These are phyloP conservation scores for Paecilomyces sp. DNA, from an alignment of 2,329 filamentous ascomycete genomes.

Conservation along the genomic window DNA sequence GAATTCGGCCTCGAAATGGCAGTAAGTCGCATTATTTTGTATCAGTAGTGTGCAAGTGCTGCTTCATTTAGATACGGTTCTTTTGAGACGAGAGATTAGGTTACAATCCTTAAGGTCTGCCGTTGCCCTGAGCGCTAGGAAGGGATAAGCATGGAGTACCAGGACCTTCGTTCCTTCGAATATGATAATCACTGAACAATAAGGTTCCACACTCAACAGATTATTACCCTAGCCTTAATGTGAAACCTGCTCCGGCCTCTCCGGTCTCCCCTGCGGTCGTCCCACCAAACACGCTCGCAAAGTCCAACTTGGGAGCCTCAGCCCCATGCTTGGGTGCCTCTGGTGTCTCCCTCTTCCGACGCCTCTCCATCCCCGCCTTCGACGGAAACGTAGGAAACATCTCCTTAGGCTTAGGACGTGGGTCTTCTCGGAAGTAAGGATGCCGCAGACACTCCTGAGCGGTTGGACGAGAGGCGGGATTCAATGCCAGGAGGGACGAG, in stretches of 20 bases:
- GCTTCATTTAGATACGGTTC: not conserved
- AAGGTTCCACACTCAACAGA: not conserved
- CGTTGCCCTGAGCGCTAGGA: not conserved
- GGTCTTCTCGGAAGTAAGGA: conserved; percentile 81
- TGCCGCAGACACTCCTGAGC: conserved; percentile 70
- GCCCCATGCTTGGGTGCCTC: conserved; percentile 76
- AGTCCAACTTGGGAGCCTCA: conserved; percentile 57
- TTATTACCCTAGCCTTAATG: conserved; percentile 51
- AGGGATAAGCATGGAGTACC: not conserved
- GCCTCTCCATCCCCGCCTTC: conserved; percentile 84
- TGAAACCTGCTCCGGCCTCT: conserved; percentile 51
- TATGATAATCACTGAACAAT: not conserved
- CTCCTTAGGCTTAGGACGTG: conserved; percentile 78
- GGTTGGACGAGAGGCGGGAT: conserved; percentile 64
- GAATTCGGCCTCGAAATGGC: not conserved
- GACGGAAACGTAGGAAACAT: conserved; percentile 97
- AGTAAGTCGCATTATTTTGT: not conserved
- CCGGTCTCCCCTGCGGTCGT: conserved; percentile 58
- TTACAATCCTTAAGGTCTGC: not conserved
- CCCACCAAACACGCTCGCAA: conserved; percentile 64
- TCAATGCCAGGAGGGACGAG: conserved; percentile 61
- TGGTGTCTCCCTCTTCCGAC: conserved; percentile 65
- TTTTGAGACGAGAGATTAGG: not conserved
- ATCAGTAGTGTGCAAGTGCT: not conserved
- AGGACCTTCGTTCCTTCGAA: not conserved